Evolutionary conservation across 805 yeast species (phyloP).

Genomic region (Ogataea corticis): DNA sequence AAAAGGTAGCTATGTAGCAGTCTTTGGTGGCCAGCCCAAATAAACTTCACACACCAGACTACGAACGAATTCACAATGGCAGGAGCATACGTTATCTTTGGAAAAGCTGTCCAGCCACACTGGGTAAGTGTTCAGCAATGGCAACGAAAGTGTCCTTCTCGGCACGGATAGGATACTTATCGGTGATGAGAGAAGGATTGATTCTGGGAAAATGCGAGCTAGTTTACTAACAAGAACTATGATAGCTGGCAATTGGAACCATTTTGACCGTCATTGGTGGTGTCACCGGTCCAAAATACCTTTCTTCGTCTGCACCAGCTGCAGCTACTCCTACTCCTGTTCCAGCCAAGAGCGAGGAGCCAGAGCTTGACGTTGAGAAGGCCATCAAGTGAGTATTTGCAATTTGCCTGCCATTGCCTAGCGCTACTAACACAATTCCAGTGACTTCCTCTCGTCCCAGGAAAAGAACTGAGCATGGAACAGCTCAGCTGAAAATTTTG

Average conservation of each 20-base stretch:
- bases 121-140: slow-evolving; percentile 43
- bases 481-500: neutral
- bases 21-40: too few relatives aligned
- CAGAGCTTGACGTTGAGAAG: slow-evolving; percentile 35
- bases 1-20: neutral
- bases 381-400: slow-evolving; percentile 31
- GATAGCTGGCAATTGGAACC: slow-evolving; percentile 75
- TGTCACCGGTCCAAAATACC: slow-evolving; percentile 54
- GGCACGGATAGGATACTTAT: slow-evolving; percentile 3
- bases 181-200: slow-evolving; percentile 1
- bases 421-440: slow-evolving; percentile 5
- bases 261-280: slow-evolving; percentile 63
- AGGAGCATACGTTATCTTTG: slow-evolving; percentile 80
- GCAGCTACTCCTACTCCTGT: slow-evolving; percentile 62
- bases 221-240: neutral
- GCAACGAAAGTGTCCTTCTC: neutral
- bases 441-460: slow-evolving; percentile 30
- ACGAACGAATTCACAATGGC: slow-evolving; percentile 52
- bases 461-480: slow-evolving; percentile 21
- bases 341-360: slow-evolving; percentile 38
- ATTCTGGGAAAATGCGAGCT: too few relatives aligned
- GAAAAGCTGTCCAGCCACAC: slow-evolving; percentile 81
- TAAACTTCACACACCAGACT: too few relatives aligned
- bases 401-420: too few relatives aligned
- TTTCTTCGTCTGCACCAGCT: slow-evolving; percentile 32